Evolutionary conservation across 2,329 filamentous ascomycete genomes (phyloP), one percentile per base, ranked within the genome.

Genomic region (Ambrosiella cleistominuta): DNA sequence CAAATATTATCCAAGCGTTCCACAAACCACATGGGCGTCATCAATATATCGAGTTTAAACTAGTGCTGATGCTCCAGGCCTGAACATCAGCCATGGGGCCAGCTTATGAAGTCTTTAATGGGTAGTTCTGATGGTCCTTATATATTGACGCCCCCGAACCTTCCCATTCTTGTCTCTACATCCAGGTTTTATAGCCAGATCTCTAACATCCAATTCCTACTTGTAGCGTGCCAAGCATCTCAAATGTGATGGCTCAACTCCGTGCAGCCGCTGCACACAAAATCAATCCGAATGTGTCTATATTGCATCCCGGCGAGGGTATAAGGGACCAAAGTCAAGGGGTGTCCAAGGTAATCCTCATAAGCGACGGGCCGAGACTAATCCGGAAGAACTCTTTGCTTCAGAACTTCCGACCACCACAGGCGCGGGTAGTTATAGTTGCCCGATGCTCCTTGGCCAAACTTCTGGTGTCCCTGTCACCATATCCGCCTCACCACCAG

Each of bases 261-360:
- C 86, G 11, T 90, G 86, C 69, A 75, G 78, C 52, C 80, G 86
- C 57, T 90, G 86, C 68, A 70, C 71, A 19, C 69, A 72, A 55
- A 75, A 77, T 53, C 76, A 77, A 58, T 70, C 75, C 15, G 75
- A 82, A 53, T 91, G 86, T 68, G 71, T 81, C 65, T 89, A 88
- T 66, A 79, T 87, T 54, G 81, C 83, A 50, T 88, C 85, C 44
- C 81, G 85, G 49, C 79, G 86, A 61, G 86, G 86, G 37, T 87
- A 86, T 71, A 87, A 85, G 68, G 83, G 83, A 12, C 79, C 78
- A 1, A 73, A 77, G 36, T 51, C 58, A n/a, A 76, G 75, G 65
- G 73, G 61, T 66, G 69, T 62, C 63, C 70, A 62, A 62, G 70
- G 64, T 60, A 75, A 70, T 63, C 71, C 71, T 11, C 71, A 73